Base-by-base conservation (phyloP, 2,329 filamentous ascomycete genomes). In the Beauveria australis region DNA sequence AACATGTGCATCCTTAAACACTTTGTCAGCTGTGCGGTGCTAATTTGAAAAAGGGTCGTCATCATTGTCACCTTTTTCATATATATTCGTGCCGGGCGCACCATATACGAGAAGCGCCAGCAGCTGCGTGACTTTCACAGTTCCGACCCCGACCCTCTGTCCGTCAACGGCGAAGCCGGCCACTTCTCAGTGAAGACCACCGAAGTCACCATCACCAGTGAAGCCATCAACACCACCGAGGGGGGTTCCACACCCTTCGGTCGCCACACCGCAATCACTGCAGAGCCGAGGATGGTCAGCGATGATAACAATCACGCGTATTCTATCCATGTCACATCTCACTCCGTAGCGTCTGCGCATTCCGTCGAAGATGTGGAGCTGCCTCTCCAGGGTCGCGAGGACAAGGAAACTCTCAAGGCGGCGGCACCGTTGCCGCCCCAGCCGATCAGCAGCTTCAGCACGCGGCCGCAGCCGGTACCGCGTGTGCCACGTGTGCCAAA, bases 91-190 rank as follows among this genome's bases (percentile, higher is more conserved):
- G 84, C 85, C n/a, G 87, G 87, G 9, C 76, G 79, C 61, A 83
- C 85, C 46, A 89, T 90, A 62, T 89, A 86, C 70, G 78, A 81
- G 62, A 88, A 88, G 69, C 82, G 88, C 66, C 81, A 79, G 63
- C 81, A 87, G 68, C 79, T 87, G 58, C 79, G 76, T 52, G 78
- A 79, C 62, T 82, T 87, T 56, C 77, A 75, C 66, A 78, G 75
- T 55, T 79, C 77, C 16, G 75, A 77, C 44, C 73, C 71, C 2
- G 76, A 80, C 40, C 72, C 75, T 14, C 67, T 67, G 24, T 67
- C 68, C 5, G 68, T 78, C 43, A 73, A 77, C 26, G 69, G 70
- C 19, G 79, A 82, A 54, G 73, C 76, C 6, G 33, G 33, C 33
- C 40, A 46, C 14, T 60, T 47, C 57, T 53, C 80, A 1, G 72